Conservation (phyloP, 2,329 filamentous ascomycete genomes). For the Zymoseptoria brevis region DNA sequence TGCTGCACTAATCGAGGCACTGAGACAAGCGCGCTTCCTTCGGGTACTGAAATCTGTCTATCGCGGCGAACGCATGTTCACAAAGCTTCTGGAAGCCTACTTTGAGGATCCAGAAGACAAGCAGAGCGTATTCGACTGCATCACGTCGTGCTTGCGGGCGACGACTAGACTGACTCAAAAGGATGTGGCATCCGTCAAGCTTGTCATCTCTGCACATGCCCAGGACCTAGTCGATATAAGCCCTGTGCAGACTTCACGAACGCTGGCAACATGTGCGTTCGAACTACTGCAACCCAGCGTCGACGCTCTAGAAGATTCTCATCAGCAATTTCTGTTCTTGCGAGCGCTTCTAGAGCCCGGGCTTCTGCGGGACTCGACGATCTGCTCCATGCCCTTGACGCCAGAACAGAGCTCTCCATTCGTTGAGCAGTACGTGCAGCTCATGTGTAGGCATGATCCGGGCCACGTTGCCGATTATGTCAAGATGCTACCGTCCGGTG, state of each 20-base stretch:
- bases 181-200: constrained; percentile 64
- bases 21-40: constrained; percentile 75
- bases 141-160: constrained; percentile 64
- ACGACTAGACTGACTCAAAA: constrained; percentile 57
- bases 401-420: constrained; percentile 46
- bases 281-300: constrained; percentile 62
- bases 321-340: constrained; percentile 69
- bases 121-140: constrained; percentile 67
- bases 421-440: constrained; percentile 74
- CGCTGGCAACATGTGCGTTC: constrained; percentile 53
- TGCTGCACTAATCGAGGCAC: constrained; percentile 63
- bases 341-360: constrained; percentile 63
- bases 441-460: constrained; percentile 83
- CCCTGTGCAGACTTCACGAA: constrained; percentile 56
- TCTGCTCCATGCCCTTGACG: constrained; percentile 26
- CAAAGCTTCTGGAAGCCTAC: constrained; percentile 68
- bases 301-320: constrained; percentile 51
- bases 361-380: constrained; percentile 22
- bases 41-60: constrained; percentile 88
- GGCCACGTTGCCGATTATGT: constrained; percentile 80
- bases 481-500: constrained; percentile 62
- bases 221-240: constrained; percentile 60
- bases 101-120: constrained; percentile 78
- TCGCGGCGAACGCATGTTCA: constrained; percentile 68
- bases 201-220: constrained; percentile 58